Conservation (phyloP, 306 rosid species). For the Crataegus laevigata region DNA sequence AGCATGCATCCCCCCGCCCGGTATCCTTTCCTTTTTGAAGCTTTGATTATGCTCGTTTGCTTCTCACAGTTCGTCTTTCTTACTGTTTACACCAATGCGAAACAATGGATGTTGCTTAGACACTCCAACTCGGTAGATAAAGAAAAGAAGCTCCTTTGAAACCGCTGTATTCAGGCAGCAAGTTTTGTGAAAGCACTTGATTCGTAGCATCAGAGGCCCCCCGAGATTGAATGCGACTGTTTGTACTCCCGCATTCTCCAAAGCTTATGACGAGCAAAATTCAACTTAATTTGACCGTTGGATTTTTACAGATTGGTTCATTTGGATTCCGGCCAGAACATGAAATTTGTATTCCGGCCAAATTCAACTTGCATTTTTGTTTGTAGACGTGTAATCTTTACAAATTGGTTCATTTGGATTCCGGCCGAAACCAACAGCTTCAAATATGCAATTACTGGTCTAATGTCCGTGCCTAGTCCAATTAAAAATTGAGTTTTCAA, state of each 20-base stretch:
- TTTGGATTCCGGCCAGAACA: neutral
- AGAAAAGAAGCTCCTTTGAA: constrained; percentile 57
- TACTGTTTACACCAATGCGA: constrained; percentile 49
- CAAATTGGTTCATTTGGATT: too few species aligned
- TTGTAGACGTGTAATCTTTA: too few species aligned
- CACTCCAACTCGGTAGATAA: constrained; percentile 28
- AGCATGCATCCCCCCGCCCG: constrained; percentile 53
- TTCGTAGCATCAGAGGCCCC: neutral
- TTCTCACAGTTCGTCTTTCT: constrained; percentile 73
- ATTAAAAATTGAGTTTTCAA: too few species aligned
- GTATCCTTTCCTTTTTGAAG: constrained; percentile 86
- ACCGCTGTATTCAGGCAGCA: neutral
- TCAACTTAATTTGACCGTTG: neutral
- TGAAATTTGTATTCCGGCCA: too few species aligned
- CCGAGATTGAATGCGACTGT: neutral
- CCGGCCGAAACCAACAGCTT: too few species aligned
- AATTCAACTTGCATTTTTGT: too few species aligned
- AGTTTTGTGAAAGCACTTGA: too few species aligned
- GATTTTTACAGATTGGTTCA: too few species aligned
- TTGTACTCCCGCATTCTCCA: neutral
- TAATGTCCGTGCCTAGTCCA: too few species aligned
- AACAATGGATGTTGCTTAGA: constrained; percentile 61
- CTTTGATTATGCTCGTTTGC: constrained; percentile 75
- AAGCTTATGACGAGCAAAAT: too few species aligned
- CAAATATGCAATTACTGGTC: too few species aligned